phyloP scores from a whole-genome alignment of 2,329 filamentous ascomycete genomes.

The Fusarium hainanense region DNA sequence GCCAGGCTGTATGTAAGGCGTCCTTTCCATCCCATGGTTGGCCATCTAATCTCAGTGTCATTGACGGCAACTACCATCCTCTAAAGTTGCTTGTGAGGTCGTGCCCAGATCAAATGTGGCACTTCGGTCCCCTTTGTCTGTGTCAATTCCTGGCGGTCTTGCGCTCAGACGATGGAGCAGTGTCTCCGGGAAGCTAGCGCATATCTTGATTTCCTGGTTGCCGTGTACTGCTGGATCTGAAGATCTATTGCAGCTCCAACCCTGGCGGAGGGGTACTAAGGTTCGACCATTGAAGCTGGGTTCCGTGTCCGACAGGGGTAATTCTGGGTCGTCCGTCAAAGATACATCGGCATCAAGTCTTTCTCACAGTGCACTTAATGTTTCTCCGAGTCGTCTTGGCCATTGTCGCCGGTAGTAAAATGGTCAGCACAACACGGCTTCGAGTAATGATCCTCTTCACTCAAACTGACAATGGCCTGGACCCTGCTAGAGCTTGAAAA shows the following conservation, averaged over 20 bases:
- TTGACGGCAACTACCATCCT: not conserved
- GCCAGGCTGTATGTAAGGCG: not conserved
- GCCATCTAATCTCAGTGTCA: constrained; percentile 12
- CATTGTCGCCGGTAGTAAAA: not conserved
- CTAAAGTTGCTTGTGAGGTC: constrained; percentile 3
- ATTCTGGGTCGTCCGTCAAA: not conserved
- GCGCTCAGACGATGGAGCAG: constrained; percentile 24
- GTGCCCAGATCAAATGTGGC: constrained; percentile 9
- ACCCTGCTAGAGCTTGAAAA: constrained; percentile 8
- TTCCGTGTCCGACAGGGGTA: constrained; percentile 18
- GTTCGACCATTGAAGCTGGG: constrained; percentile 14
- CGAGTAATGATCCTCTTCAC: constrained; percentile 6
- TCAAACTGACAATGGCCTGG: constrained; percentile 16
- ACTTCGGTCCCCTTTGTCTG: constrained; percentile 4
- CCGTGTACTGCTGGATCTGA: constrained; percentile 36
- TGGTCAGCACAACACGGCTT: constrained; percentile 21
- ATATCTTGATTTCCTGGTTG: constrained; percentile 15
- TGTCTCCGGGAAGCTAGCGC: constrained; percentile 30
- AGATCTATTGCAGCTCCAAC: constrained; percentile 34
- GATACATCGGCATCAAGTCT: constrained; percentile 23
- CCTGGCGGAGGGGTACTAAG: constrained; percentile 28
- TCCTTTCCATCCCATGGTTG: not conserved
- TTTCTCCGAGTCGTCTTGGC: not conserved
- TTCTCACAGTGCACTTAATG: constrained; percentile 30
- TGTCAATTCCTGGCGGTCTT: not conserved